Base-by-base conservation (phyloP, 2,329 filamentous ascomycete genomes). In the Lithohypha guttulata region DNA sequence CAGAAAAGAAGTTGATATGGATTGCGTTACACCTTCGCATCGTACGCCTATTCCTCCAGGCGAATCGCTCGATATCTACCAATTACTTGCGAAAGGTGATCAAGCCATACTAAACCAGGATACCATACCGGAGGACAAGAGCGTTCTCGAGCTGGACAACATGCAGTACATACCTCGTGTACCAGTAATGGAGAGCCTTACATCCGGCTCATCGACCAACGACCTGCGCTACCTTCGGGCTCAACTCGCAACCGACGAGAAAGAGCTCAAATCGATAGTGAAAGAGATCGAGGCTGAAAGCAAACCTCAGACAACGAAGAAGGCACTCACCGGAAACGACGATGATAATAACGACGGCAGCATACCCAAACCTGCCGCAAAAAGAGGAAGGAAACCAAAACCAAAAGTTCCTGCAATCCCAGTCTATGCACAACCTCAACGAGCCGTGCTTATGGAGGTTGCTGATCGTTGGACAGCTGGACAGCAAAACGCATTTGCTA, bases 1-100 rank as follows among this genome's bases (percentile, higher is more conserved):
- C n/a, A 76, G 91, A 36, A 98, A 98, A 58, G 91, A 98, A 60
- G 93, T 98, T 3, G 82, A 98, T 58, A 93, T 98, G 84, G 83
- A 94, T 55, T 98, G 91, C 57, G 63, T 96, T 29, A 98, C 91
- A 0, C 91, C 91, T 1, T 91, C 82, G 29, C 83, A 98, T 59
- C 72, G 73, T 0, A 70, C 72, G 0, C 70, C 79, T 20, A 96
- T 98, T 28, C 71, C 83, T 0, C 81, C 78, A 2, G 91, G 93
- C 23, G 87, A 96, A 61, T 86, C 77, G 44, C 60, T 98, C 6
- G 87, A 94, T 55, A 94, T 98, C 39, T 56, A 61, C 2, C 61
- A 78, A n/a, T 71, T 98, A 1, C 73, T 98, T 2, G 71, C 71
- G 1, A 91, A 84, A 57, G 82, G 84, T 3, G 51, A 70, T 0